phyloP scores from a whole-genome alignment of 306 rosid species.

The Cucumis melo region DNA sequence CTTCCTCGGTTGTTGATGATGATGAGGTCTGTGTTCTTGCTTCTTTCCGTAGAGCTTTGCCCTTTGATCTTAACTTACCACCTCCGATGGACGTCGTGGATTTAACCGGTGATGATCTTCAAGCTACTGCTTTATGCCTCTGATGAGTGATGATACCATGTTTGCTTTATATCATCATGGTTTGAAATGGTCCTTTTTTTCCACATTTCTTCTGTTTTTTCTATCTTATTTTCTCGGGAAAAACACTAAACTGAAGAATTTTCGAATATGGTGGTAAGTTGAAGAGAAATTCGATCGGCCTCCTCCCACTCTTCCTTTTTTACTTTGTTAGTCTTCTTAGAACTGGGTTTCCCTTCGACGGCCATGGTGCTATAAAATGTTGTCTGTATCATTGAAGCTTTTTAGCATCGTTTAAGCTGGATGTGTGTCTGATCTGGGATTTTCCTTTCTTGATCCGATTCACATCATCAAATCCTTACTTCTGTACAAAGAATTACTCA shows the following conservation, averaged over 20 bases:
- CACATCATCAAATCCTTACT: constrained; percentile 10
- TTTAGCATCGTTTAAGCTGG: constrained; percentile 23
- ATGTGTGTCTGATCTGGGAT: constrained; percentile 23
- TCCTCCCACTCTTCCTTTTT: neutral
- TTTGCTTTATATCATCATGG: constrained; percentile 1
- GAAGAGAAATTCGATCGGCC: constrained; percentile 3
- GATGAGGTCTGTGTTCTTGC: constrained; percentile 57
- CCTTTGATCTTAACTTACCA: constrained; percentile 73
- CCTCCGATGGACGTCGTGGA: constrained; percentile 33
- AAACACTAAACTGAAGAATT: neutral
- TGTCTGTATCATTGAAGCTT: constrained; percentile 28
- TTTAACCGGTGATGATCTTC: constrained; percentile 27
- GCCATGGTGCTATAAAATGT: neutral
- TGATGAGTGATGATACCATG: constrained; percentile 7
- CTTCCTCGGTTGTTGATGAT: constrained; percentile 69
- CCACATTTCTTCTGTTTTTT: neutral
- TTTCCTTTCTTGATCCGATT: constrained; percentile 21
- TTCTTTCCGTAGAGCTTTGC: constrained; percentile 35
- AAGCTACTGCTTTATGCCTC: constrained; percentile 59
- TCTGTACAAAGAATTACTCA: constrained; percentile 6
- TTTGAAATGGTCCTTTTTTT: constrained; percentile 9
- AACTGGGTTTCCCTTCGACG: neutral
- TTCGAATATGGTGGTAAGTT: constrained; percentile 13
- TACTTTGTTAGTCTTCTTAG: constrained; percentile 2
- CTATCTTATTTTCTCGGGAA: constrained; percentile 23